These are phyloP conservation scores for Cystofilobasidium bisporidii DNA, from an alignment of 768 basidiomycete genomes.

Conservation along the genomic window DNA sequence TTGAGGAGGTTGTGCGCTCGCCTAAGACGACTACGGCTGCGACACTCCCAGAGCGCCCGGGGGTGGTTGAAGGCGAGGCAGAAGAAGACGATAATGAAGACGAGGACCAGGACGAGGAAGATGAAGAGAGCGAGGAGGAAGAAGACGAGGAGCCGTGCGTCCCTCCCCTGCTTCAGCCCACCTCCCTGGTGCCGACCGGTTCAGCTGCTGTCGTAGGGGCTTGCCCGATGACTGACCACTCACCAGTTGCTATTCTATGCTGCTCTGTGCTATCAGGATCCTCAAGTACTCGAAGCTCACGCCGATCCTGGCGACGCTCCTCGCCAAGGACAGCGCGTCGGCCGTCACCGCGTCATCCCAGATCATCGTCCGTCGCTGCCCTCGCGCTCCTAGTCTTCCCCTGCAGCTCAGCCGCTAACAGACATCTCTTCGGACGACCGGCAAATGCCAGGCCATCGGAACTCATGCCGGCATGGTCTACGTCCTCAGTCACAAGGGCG, in stretches of 20 bases:
- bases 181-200: too few relatives aligned
- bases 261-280: conserved; percentile 38
- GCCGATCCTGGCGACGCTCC: conserved; percentile 60
- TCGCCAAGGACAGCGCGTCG: conserved; percentile 83
- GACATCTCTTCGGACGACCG: too few relatives aligned
- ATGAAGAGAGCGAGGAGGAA: conserved; percentile 54
- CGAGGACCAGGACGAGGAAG: conserved; percentile 42
- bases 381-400: too few relatives aligned
- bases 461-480: conserved; percentile 91
- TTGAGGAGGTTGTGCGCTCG: conserved; percentile 1
- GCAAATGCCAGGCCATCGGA: conserved; percentile 79
- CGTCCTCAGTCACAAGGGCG: conserved; percentile 66
- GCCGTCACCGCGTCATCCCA: conserved; percentile 66
- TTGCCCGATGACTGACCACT: conserved; percentile 8
- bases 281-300: conserved; percentile 81
- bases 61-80: neutral
- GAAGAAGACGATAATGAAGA: neutral
- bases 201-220: neutral
- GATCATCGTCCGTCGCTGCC: conserved; percentile 51
- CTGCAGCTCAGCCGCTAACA: too few relatives aligned
- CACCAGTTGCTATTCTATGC: neutral
- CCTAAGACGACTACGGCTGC: neutral
- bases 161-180: neutral
- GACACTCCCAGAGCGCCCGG: neutral
- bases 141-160: conserved; percentile 74